Base-by-base conservation (phyloP, 2,329 filamentous ascomycete species). In the Botrytis medusae region DNA sequence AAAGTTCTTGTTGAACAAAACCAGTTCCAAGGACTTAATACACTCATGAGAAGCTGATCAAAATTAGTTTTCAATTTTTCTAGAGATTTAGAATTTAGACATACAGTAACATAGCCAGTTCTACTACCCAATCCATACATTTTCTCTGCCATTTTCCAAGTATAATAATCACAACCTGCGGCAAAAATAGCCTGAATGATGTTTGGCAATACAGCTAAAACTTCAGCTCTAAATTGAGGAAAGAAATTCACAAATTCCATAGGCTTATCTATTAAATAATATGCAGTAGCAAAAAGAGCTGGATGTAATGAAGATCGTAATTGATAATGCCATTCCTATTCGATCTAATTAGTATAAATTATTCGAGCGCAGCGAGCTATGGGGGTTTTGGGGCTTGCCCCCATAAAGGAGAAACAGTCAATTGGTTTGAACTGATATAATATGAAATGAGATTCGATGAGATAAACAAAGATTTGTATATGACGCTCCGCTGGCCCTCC, bases 1-100 rank as follows among this genome's bases (percentile, higher is more conserved):
- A 99, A 92, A 0, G 96, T 97, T 64, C 96, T 89, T 0, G 94
- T 95, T 1, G 94, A 96, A 83, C 92, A 96, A 83, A 96, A 98
- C 93, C 93, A 98, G 82, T 98, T 94, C 94, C 96, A 99, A 10
- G 96, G 93, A 82, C 90, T 97, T 79, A 90, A 84, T 61, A 92
- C 82, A 4, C 90, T 91, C 83, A 96, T 87, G 74, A 88, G 86
- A 63, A 97, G 85, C 91, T 94, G 81, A 64, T 69, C 42, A 44
- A 34, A 32, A 44, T 77, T 51, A 77, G 72, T 37, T 40, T 68
- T 16, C 4, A 20, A 40, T 54, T 40, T 25, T 7, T 18, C 40
- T 29, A 68, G 16, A 54, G 18, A 67, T 42, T 40, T 16, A 5
- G 4, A 9, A 40, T 6, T 42, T 29, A 54, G 40, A 77, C 77